Percentiles rank a stretch among this genome's conserved stretches.
Conservation (phyloP, 1,284 basidiomycete species). For the Phellinidium pouzarii region DNA sequence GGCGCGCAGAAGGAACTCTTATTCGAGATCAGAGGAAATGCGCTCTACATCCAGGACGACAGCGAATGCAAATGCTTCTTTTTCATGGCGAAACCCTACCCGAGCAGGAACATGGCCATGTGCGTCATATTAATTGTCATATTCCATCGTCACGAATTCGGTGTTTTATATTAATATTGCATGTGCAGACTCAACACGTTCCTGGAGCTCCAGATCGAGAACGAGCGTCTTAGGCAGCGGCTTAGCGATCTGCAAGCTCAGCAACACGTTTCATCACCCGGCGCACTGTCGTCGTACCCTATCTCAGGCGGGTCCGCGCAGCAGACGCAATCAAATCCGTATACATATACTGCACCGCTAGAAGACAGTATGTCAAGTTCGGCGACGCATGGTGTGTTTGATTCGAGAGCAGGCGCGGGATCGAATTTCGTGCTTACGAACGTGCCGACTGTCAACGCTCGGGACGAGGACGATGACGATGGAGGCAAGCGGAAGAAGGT, state of each 20-base stretch:
- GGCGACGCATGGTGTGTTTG: constrained; percentile 1
- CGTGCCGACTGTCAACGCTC: background rate
- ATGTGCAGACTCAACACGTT: constrained; percentile 62
- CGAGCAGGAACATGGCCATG: constrained; percentile 66
- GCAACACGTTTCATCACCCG: background rate
- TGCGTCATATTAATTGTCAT: constrained; percentile 30
- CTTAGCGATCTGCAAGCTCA: constrained; percentile 4
- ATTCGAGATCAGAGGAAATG: constrained; percentile 68
- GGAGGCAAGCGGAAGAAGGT: constrained; percentile 15
- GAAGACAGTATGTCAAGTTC: constrained; percentile 2
- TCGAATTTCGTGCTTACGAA: constrained; percentile 1
- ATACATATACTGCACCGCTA: background rate
- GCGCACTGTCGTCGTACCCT: background rate
- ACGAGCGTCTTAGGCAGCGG: constrained; percentile 58
- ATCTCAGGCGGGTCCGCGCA: background rate
- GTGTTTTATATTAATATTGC: background rate
- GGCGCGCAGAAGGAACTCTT: constrained; percentile 43
- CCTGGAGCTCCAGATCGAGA: constrained; percentile 72
- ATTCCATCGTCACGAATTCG: constrained; percentile 18
- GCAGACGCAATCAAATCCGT: background rate
- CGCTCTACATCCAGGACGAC: constrained; percentile 44
- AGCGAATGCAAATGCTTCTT: constrained; percentile 54
- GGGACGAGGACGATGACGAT: constrained; percentile 13
- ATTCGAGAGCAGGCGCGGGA: constrained; percentile 7
- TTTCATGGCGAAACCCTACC: constrained; percentile 69